phyloP scores from a whole-genome alignment of 257 asterid genomes.

The Solanum paucissectum region DNA sequence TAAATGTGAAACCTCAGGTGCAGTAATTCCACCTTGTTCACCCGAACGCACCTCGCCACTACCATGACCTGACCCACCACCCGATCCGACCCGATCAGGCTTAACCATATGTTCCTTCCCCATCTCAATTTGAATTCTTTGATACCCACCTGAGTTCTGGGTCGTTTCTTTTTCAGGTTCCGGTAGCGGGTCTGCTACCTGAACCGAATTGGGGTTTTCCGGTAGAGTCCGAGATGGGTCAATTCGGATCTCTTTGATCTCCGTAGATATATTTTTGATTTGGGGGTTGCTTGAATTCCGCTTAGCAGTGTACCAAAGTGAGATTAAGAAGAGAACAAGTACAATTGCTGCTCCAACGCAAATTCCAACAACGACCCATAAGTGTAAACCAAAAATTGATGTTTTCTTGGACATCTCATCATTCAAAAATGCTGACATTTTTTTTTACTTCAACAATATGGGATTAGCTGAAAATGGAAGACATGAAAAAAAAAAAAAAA shows the following conservation, averaged over 20 bases:
- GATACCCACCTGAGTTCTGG: background rate
- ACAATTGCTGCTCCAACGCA: constrained; percentile 9
- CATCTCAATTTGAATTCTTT: constrained; percentile 3
- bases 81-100: background rate
- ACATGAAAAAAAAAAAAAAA: background rate
- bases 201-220: background rate
- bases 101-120: background rate
- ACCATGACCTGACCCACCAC: background rate
- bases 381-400: constrained; percentile 6
- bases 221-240: background rate
- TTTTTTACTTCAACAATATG: background rate
- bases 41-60: background rate
- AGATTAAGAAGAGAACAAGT: constrained; percentile 2
- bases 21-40: background rate
- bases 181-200: background rate
- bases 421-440: constrained; percentile 6
- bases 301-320: constrained; percentile 7
- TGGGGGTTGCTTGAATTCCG: constrained; percentile 1
- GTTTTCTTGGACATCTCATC: constrained; percentile 11
- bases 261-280: background rate
- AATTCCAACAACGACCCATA: constrained; percentile 17
- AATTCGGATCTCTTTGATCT: constrained; percentile 10
- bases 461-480: background rate
- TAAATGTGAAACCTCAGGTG: constrained; percentile 21
- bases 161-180: background rate